Base-by-base conservation (phyloP, 176 grass and related monocot genomes). In the Pontederia paniculata region DNA sequence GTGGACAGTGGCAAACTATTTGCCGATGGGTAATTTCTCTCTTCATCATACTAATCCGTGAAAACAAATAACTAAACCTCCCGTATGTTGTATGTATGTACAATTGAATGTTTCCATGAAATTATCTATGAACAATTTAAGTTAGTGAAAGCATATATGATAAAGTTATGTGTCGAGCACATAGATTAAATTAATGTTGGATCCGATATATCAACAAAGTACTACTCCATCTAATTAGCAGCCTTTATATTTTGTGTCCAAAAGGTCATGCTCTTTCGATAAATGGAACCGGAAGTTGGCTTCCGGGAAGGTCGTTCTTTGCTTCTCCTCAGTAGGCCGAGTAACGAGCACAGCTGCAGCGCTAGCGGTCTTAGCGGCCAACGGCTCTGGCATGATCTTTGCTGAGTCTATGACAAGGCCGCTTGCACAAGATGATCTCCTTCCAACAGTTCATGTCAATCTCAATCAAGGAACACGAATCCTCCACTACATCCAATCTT, bases 381-480 rank as follows among this genome's bases (percentile, higher is more conserved):
- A 71, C 0, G 93, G 80, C 68, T 68, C 69, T 20, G 93, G 73
- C 70, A 63, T 98, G 65, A 90, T 91, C 76, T 90, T 88, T 73
- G 80, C 73, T 5, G 86, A 90, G 47, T 62, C 62, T 44, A 50
- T 76, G 8, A 66, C 77, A 42, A 69, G 65, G 64, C 76, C 42
- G 17, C 69, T 63, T 50, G 71, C 45, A 37, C 83, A 89, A 67
- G 91, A 90, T 50, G 84, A 71, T 66, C 68, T 81, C 74, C 63
- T 77, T 41, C 93, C 83, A 15, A 84, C 86, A 9, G 69, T 84
- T 62, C 66, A 90, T 58, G 83, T 98, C 4, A 77, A 90, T 54
- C 77, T 91, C 12, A 47, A 50, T 62, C 80, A 88, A 69, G 93
- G 74, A 71, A 98, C 83, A 23, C 68, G 55, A 41, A 91, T 98